Evolutionary conservation across 2,329 filamentous ascomycete genomes (phyloP), one percentile per base, ranked within the genome.

Genomic region (Paradendryphiella salina): DNA sequence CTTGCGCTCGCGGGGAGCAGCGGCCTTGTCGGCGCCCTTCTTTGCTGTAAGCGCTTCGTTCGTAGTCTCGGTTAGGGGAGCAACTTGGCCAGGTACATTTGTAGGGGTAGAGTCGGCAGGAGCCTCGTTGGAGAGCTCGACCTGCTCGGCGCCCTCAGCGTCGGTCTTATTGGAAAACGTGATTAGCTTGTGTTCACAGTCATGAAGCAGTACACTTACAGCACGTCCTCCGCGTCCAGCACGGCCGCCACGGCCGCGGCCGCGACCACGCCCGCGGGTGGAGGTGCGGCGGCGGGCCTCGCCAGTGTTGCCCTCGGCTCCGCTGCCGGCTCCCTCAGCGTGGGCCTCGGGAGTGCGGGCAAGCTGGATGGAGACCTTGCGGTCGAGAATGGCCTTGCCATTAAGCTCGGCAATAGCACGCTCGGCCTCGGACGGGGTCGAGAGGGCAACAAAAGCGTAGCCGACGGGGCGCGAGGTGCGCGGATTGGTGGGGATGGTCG

Each of bases 401-500:
- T 94, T 96, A 63, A 99, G 88, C 79, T 96, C 90, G 68, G 85
- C 82, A 69, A 99, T 97, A 72, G 94, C 94, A 76, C 91, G 90
- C 79, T 96, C 90, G 60, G 94, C 94, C 82, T 97, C 94, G 63
- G 85, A 85, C 54, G 94, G 90, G 61, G 93, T 96, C 57, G 90
- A 95, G 63, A 99, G 88, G 74, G 97, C 94, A 76, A 99, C 94
- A 75, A 99, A 99, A 74, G 94, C 94, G 78, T 97, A 99, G 73
- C 94, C 94, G 76, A 99, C 94, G 61, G 94, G 93, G 75, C 94
- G 93, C 79, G 91, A 93, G 79, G 93, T 99, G 77, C 94, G 93
- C 74, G 94, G 94, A 83, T 99, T 97, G 85, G 95, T 96, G 66
- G 94, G 94, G 78, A 99, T 99, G 68, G 94, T 97, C 77, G 93